phyloP scores from a whole-genome alignment of 2,329 filamentous ascomycete species.

The Aaosphaeria pasadenensis region DNA sequence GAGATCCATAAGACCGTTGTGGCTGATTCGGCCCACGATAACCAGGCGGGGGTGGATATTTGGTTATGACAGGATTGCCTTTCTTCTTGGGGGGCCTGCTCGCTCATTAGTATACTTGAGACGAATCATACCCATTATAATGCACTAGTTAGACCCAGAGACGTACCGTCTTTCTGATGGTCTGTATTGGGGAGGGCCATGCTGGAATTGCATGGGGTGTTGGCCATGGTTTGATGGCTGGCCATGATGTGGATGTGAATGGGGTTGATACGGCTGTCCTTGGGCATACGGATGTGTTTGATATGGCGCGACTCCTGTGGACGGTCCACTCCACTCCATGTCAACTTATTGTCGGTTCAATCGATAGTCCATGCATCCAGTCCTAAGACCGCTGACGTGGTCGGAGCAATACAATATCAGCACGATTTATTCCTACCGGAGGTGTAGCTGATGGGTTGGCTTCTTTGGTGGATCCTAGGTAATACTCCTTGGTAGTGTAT shows the following conservation, averaged over 20 bases:
- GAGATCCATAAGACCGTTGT: slow-evolving; percentile 24
- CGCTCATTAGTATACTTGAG: slow-evolving; percentile 11
- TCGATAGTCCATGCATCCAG: no score
- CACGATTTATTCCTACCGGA: no score
- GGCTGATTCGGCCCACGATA: slow-evolving; percentile 38
- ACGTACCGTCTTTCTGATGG: no score
- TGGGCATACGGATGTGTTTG: slow-evolving; percentile 29
- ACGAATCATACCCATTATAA: no score
- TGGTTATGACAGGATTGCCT: slow-evolving; percentile 48
- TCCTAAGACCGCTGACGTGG: no score
- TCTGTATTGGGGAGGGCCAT: no score
- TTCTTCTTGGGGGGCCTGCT: slow-evolving; percentile 42
- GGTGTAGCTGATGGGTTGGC: no score
- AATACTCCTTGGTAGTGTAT: no score
- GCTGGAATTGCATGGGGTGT: no score
- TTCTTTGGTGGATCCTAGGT: no score
- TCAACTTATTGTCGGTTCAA: slow-evolving; percentile 1
- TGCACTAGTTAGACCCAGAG: no score
- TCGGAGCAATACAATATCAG: no score
- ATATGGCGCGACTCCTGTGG: slow-evolving; percentile 30
- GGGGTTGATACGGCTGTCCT: slow-evolving; percentile 22
- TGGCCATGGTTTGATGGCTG: slow-evolving; percentile 24
- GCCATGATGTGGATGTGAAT: slow-evolving; percentile 27
- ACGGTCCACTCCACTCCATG: slow-evolving; percentile 38
- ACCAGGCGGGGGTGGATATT: slow-evolving; percentile 49